Evolutionary conservation across 805 yeast species (phyloP).

Genomic region (Saccharomycopsis sp.): DNA sequence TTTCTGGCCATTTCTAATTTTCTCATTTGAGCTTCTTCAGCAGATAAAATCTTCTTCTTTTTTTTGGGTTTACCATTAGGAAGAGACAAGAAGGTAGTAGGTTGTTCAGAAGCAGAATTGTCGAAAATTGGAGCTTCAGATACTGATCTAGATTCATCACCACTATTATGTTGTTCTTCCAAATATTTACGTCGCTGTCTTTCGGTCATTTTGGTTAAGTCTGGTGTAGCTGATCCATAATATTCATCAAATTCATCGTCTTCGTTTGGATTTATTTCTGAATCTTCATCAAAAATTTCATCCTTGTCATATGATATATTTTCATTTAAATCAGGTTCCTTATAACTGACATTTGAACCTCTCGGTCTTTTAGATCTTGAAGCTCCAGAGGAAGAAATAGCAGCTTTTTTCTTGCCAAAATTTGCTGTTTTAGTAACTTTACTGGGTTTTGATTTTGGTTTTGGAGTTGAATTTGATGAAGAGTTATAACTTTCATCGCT

Average conservation of each 20-base stretch:
- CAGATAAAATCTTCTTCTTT: constrained; percentile 54
- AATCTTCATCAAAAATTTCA: too few species aligned
- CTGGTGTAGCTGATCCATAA: constrained; percentile 32
- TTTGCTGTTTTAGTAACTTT: too few species aligned
- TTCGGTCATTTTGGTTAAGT: constrained; percentile 42
- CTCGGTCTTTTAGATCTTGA: constrained; percentile 8
- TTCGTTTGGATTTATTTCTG: neutral
- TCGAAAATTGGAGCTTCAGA: neutral
- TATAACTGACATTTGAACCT: constrained; percentile 7
- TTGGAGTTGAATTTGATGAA: neutral
- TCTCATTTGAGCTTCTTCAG: constrained; percentile 71
- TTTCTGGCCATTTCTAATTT: constrained; percentile 84
- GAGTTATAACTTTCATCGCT: constrained; percentile 11
- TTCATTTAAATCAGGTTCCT: constrained; percentile 10
- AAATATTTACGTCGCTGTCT: constrained; percentile 39
- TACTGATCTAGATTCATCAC: constrained; percentile 9
- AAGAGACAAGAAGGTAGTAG: constrained; percentile 22
- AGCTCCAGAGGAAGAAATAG: too few species aligned
- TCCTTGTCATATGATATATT: neutral
- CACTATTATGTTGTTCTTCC: constrained; percentile 21
- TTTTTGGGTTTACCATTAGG: constrained; percentile 32
- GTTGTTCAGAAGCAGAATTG: neutral
- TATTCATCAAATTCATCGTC: constrained; percentile 27
- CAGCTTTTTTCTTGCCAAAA: too few species aligned
- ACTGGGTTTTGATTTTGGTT: too few species aligned